Evolutionary conservation across 176 grass and related monocot genomes (phyloP).

Genomic region (Avena sativa): DNA sequence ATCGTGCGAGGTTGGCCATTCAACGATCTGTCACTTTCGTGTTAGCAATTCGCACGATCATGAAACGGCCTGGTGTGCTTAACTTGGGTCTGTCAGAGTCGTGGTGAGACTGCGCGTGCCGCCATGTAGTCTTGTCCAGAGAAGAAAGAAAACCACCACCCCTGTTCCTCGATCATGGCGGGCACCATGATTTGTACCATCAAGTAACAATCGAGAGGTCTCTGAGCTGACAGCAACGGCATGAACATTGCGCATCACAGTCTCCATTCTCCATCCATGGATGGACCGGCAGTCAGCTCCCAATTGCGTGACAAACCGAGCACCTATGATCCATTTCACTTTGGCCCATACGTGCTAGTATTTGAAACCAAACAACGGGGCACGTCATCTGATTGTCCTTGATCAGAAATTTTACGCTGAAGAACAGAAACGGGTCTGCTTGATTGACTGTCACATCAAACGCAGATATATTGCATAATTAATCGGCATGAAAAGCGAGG

Average conservation of each 20-base stretch:
- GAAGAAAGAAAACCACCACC: neutral
- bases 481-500: neutral
- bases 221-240: neutral
- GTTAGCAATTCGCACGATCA: too few relatives aligned
- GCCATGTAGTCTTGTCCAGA: neutral
- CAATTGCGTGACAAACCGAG: neutral
- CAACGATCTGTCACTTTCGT: neutral
- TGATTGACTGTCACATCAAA: too few relatives aligned
- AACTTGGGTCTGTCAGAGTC: too few relatives aligned
- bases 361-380: too few relatives aligned
- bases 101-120: neutral
- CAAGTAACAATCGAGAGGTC: slow-evolving; percentile 34
- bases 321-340: too few relatives aligned
- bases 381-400: neutral
- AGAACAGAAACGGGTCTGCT: too few relatives aligned
- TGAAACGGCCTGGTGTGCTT: too few relatives aligned
- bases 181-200: slow-evolving; percentile 27
- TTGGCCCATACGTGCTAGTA: too few relatives aligned
- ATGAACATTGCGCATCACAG: neutral
- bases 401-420: too few relatives aligned
- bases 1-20: neutral
- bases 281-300: neutral
- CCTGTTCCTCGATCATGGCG: slow-evolving; percentile 6
- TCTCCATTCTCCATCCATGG: slow-evolving; percentile 13
- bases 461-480: neutral